Percentiles rank a stretch among this genome's conserved stretches.
Evolutionary conservation across 176 grass and related monocot genomes (phyloP).

Genomic region (Eragrostis nindensis): DNA sequence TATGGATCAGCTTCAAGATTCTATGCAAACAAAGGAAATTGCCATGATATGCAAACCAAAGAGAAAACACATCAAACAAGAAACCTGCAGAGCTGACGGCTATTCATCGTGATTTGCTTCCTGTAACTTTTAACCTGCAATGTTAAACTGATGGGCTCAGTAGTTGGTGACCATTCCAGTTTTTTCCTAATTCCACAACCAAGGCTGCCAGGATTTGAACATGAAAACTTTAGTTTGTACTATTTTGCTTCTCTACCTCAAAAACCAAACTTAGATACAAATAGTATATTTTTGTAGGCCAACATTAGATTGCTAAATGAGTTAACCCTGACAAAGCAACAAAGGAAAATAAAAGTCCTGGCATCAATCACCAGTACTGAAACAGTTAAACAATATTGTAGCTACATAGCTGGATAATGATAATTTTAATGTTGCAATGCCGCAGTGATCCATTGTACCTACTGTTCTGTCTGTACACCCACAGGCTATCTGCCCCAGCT

Average conservation of each 20-base stretch:
- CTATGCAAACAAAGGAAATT: not conserved
- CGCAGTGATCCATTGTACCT: constrained; percentile 42
- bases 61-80: not conserved
- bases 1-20: too few relatives aligned
- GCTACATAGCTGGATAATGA: constrained; percentile 1
- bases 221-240: not conserved
- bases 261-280: too few relatives aligned
- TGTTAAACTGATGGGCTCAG: not conserved
- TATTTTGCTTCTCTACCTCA: not conserved
- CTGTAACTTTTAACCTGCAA: not conserved
- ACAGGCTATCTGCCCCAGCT: constrained; percentile 82
- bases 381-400: not conserved
- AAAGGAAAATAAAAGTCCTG: too few relatives aligned
- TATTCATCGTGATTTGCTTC: not conserved
- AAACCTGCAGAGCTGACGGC: not conserved
- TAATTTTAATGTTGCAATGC: not conserved
- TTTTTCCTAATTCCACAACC: not conserved
- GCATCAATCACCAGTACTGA: too few relatives aligned
- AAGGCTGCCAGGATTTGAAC: not conserved
- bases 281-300: too few relatives aligned
- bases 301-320: too few relatives aligned
- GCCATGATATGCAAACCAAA: not conserved
- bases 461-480: constrained; percentile 68
- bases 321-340: too few relatives aligned
- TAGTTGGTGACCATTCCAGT: not conserved